Percentiles rank a stretch among this genome's conserved stretches.
Evolutionary conservation across 352 stramenopile genomes (phyloP).

Genomic region (Phytophthora hibernalis): DNA sequence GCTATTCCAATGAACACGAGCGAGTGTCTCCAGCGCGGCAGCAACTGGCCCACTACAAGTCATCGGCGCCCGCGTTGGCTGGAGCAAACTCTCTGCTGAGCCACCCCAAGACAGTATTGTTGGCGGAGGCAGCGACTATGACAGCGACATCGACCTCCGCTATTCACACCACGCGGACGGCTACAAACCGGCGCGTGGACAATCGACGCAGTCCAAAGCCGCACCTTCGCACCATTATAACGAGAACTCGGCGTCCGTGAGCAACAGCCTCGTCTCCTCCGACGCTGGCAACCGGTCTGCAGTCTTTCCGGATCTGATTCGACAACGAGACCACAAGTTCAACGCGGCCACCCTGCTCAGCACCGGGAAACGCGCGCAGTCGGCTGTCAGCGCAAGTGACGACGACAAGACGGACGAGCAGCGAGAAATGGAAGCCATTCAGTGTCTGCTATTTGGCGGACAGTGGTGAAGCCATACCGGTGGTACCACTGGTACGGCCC

Average conservation of each 20-base stretch:
- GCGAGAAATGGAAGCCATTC: constrained; percentile 68
- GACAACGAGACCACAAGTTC: constrained; percentile 21
- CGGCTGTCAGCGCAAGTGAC: neutral
- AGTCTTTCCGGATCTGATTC: constrained; percentile 14
- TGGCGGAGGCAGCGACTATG: neutral
- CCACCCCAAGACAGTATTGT: constrained; percentile 7
- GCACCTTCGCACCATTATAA: constrained; percentile 12
- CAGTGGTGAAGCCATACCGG: constrained; percentile 11
- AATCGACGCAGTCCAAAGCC: neutral
- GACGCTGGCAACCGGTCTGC: constrained; percentile 5
- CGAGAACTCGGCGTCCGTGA: constrained; percentile 30
- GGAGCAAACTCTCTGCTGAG: neutral
- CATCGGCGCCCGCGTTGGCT: constrained; percentile 1
- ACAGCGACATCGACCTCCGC: neutral
- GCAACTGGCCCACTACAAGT: neutral
- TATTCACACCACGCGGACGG: neutral
- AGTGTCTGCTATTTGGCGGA: constrained; percentile 57
- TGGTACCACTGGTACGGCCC: constrained; percentile 3
- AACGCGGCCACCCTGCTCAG: constrained; percentile 23
- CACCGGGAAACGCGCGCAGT: constrained; percentile 1
- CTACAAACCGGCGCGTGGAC: neutral
- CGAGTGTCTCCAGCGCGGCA: neutral
- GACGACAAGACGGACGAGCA: constrained; percentile 56
- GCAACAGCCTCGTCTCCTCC: constrained; percentile 36
- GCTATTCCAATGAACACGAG: constrained; percentile 10